These are phyloP conservation scores for Gastrolobium bilobum DNA, from an alignment of 306 rosid species.

Conservation along the genomic window DNA sequence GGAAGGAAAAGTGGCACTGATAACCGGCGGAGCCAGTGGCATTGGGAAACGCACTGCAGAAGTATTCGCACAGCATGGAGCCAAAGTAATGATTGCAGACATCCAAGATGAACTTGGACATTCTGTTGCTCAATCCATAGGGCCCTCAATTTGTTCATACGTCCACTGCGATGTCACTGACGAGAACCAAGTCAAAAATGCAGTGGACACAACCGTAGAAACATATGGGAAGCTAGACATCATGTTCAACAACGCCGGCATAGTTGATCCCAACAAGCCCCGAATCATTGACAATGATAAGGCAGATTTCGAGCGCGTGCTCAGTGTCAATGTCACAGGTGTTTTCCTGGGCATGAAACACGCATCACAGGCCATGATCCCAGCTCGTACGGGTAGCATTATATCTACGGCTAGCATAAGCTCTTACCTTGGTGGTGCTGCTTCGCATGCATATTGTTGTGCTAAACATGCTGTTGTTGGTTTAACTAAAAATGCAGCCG, in stretches of 20 bases:
- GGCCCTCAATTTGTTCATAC: constrained; percentile 50
- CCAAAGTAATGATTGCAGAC: constrained; percentile 74
- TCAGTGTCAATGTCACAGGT: constrained; percentile 68
- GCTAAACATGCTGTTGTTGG: constrained; percentile 85
- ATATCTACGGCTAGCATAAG: constrained; percentile 69
- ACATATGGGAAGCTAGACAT: constrained; percentile 75
- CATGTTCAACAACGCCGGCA: constrained; percentile 90
- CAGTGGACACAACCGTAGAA: constrained; percentile 51
- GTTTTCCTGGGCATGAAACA: constrained; percentile 83
- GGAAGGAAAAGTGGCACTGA: constrained; percentile 82
- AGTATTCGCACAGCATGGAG: constrained; percentile 70
- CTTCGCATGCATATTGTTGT: constrained; percentile 73
- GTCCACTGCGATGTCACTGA: constrained; percentile 80
- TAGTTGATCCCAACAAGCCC: constrained; percentile 53
- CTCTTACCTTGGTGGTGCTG: constrained; percentile 72
- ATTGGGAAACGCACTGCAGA: constrained; percentile 76
- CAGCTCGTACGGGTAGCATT: constrained; percentile 60
- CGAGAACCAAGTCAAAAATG: constrained; percentile 68
- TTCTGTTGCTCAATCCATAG: constrained; percentile 51
- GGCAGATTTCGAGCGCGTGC: constrained; percentile 76
- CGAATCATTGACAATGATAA: constrained; percentile 70
- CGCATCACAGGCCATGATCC: constrained; percentile 77
- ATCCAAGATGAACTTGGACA: constrained; percentile 78
- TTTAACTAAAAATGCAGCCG: constrained; percentile 75
- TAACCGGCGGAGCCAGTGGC: constrained; percentile 94